Evolutionary conservation across 2,329 filamentous ascomycete species (phyloP), one percentile per base, ranked within the genome.

Genomic region (Metarhizium humberi): DNA sequence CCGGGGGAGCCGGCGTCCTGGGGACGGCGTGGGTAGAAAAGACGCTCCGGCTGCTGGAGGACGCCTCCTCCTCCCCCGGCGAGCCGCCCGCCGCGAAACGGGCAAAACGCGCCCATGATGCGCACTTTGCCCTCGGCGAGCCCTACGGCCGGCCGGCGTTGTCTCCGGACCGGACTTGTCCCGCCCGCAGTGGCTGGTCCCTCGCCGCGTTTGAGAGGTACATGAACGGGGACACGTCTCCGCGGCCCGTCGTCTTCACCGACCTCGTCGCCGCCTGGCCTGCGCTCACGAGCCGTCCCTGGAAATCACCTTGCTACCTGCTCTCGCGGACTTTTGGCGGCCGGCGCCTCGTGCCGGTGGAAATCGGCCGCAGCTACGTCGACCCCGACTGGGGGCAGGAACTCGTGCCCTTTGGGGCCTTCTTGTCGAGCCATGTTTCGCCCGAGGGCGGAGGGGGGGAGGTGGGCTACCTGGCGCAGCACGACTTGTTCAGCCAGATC

Each of bases 381-480:
- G 90, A 96, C 59, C 80, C 82, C 20, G 86, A 78, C 25, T 96
- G 92, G 92, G 84, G 85, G 0, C 92, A 97, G 69, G 80, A 84
- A 54, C 83, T 97, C 30, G 80, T 95, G 51, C 75, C 81, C 0
- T 95, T 97, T 63, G 71, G 74, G 5, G 74, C 85, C 1, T 95
- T 96, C 60, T 73, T 96, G 50, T 61, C 74, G 5, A 68, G 69
- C 1, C 85, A 88, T 65, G 78, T 95, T 57, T 66, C 13, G 10
- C 56, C 60, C n/a, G n/a, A 40, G 18, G 42, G 6, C 7, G n/a
- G 25, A 1, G 16, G 42, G n/a, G 16, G 3, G n/a, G 57, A 57
- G 8, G 83, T 78, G 11, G 90, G 86, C 13, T 99, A 99, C 68
- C 82, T 99, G 48, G 94, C 94, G 8, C 94, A 99, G 66, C 90